A percentile compares a stretch with the other conserved stretches of the same genome.
Conservation (phyloP, 1,284 basidiomycete genomes). For the Ustilago xerochloae region DNA sequence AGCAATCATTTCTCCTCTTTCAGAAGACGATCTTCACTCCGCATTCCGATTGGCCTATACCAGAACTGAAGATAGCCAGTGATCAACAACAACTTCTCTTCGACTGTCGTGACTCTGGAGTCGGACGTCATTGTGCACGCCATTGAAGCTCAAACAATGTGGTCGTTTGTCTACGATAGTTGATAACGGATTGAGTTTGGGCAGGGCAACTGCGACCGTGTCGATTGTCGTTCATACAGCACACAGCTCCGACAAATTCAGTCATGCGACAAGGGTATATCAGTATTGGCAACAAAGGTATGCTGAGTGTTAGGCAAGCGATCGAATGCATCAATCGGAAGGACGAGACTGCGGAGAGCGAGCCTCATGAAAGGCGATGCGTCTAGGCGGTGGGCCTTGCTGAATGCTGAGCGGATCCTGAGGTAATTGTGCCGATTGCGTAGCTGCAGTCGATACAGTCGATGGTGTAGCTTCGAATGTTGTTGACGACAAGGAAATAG, state of each 20-base stretch:
- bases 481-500: background rate
- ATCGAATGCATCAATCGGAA: background rate
- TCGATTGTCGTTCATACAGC: too few relatives aligned
- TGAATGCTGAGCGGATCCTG: background rate
- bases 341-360: background rate
- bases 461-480: background rate
- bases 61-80: too few relatives aligned
- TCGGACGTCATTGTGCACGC: background rate
- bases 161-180: too few relatives aligned
- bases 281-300: too few relatives aligned
- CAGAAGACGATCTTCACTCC: background rate
- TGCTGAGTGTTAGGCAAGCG: too few relatives aligned
- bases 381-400: conserved; percentile 17
- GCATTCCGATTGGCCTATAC: background rate
- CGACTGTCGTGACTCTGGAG: too few relatives aligned
- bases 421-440: background rate
- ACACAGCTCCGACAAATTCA: too few relatives aligned
- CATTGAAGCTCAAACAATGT: background rate
- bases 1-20: background rate
- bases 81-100: too few relatives aligned
- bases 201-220: too few relatives aligned
- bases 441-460: background rate
- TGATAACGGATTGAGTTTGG: too few relatives aligned
- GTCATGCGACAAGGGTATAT: too few relatives aligned
- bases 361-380: conserved; percentile 38